Evolutionary conservation across 2,329 filamentous ascomycete species (phyloP), one percentile per base, ranked within the genome.

Genomic region (Phialophora tarda): DNA sequence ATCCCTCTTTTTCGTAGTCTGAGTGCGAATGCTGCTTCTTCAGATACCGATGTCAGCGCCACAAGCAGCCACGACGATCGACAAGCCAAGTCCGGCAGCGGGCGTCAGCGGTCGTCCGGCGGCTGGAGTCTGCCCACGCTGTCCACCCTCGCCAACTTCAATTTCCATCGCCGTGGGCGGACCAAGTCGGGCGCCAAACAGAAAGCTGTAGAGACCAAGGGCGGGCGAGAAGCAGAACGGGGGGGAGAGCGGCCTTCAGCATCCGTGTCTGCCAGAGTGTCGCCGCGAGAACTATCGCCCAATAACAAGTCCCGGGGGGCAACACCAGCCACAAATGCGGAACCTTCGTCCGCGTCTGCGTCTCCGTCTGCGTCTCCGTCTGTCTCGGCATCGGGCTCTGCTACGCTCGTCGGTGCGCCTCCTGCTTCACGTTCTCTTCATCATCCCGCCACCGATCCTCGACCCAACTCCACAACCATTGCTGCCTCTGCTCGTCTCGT

Each of bases 1-100:
- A 50, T 68, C 23, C 66, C 66, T 38, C 61, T 70, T 14, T 66
- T 70, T 41, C 65, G 68, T 59, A 70, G 65, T 60, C 58, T 66
- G 53, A 70, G 68, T 63, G 65, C 64, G 55, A 65, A 55, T 51
- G 59, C 64, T 30, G 62, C 62, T 30, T 32, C 62, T 48, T 26
- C 32, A 30, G 41, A 59, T 54, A n/a, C 14, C 32, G 28, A 66
- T 24, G 55, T 44, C 53, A 48, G 59, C 41, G 50, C 47, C 55
- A 55, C 60, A 23, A 34, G 30, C 26, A 53, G 44, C 24, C 44
- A 64, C 8, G 48, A 50, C 32, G 48, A 53, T 21, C 21, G 50
- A 44, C 21, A 34, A 24, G 28, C 21, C 48, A 58, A 53, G 53
- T 34, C 55, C 26, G 62, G 34, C 56, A 55, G 38, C 50, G 32